Evolutionary conservation across 306 rosid genomes (phyloP).

Genomic region (Vigna hirtella): DNA sequence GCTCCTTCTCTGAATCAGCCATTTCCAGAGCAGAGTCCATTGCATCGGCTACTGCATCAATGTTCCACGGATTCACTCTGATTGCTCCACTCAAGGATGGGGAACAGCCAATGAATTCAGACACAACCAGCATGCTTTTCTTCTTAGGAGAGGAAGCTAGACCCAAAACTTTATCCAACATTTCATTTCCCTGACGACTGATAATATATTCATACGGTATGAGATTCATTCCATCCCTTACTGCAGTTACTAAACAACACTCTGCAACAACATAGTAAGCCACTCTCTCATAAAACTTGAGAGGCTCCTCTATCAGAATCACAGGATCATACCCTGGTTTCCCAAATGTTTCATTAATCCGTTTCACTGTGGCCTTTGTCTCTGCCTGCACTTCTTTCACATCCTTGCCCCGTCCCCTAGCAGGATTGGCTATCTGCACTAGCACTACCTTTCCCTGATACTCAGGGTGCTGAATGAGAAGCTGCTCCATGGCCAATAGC

Average conservation of each 20-base stretch:
- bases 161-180: conserved; percentile 65
- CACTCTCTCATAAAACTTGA: conserved; percentile 71
- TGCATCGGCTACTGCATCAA: conserved; percentile 88
- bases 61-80: conserved; percentile 90
- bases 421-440: conserved; percentile 92
- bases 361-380: conserved; percentile 63
- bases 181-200: conserved; percentile 72
- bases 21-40: conserved; percentile 77
- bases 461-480: conserved; percentile 72
- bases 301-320: conserved; percentile 73
- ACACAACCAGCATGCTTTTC: conserved; percentile 85
- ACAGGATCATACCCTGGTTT: conserved; percentile 77
- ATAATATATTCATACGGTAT: conserved; percentile 83
- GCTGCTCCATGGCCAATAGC: conserved; percentile 90
- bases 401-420: conserved; percentile 80
- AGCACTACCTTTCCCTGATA: conserved; percentile 71
- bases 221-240: conserved; percentile 92
- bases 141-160: conserved; percentile 53
- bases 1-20: conserved; percentile 76
- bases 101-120: conserved; percentile 91
- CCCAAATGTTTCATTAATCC: conserved; percentile 71
- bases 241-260: conserved; percentile 89
- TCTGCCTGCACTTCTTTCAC: conserved; percentile 77
- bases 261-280: conserved; percentile 85
- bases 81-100: conserved; percentile 92